Evolutionary conservation across 805 yeast genomes (phyloP).

Genomic region (Huiozyma sinensis): DNA sequence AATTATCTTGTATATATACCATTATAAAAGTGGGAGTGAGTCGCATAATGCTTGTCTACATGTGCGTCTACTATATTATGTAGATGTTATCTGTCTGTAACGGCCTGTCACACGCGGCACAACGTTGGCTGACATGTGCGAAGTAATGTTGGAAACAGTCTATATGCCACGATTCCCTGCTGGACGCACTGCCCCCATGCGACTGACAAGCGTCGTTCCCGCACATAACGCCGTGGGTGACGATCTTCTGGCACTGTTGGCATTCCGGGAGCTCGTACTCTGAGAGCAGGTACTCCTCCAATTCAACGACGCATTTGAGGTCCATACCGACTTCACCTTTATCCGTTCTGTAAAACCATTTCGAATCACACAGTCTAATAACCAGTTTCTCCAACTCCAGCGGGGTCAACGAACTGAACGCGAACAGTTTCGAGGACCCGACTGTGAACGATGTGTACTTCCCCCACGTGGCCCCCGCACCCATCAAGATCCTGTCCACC

Average conservation of each 20-base stretch:
- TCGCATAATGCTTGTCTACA: slow-evolving; percentile 1
- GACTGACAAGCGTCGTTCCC: slow-evolving; percentile 5
- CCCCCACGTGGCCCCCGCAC: slow-evolving; percentile 7
- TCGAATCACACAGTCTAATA: slow-evolving; percentile 12
- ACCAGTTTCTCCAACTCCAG: slow-evolving; percentile 15
- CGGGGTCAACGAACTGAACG: slow-evolving; percentile 11
- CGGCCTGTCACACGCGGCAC: slow-evolving; percentile 11
- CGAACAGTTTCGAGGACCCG: slow-evolving; percentile 15
- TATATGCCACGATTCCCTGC: slow-evolving; percentile 19
- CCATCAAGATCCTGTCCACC: slow-evolving; percentile 9
- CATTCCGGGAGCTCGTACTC: slow-evolving; percentile 14
- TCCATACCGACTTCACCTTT: slow-evolving; percentile 21
- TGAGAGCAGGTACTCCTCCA: slow-evolving; percentile 16
- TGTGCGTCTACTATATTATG: too few species aligned
- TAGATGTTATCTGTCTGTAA: slow-evolving; percentile 16
- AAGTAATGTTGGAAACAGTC: slow-evolving; percentile 24
- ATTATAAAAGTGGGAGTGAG: not conserved
- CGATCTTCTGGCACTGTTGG: slow-evolving; percentile 14
- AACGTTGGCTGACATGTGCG: slow-evolving; percentile 17
- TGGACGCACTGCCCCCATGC: not conserved
- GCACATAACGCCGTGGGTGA: slow-evolving; percentile 20
- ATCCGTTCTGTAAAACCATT: slow-evolving; percentile 20
- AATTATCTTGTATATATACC: not conserved
- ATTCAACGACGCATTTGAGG: slow-evolving; percentile 17
- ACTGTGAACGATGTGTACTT: slow-evolving; percentile 10